Evolutionary conservation across 1,139 yeast genomes (phyloP).

Genomic region (Eremothecium coryli): DNA sequence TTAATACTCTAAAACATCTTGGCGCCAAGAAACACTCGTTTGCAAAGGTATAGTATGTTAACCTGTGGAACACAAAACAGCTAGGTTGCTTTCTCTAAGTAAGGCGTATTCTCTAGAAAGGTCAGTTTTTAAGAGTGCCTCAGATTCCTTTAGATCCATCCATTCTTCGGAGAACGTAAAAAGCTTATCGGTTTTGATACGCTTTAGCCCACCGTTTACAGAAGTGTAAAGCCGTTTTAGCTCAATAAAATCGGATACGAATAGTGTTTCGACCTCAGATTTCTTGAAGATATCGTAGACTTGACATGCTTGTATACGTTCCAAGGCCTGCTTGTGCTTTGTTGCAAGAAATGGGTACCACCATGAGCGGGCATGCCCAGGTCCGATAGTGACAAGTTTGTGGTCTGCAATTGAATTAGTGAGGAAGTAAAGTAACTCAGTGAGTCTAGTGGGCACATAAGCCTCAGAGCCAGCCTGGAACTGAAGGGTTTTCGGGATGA

Average conservation of each 20-base stretch:
- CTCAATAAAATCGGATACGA: slow-evolving; percentile 19
- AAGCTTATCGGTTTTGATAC: slow-evolving; percentile 17
- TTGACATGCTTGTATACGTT: slow-evolving; percentile 7
- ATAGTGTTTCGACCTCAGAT: slow-evolving; percentile 8
- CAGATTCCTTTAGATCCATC: slow-evolving; percentile 12
- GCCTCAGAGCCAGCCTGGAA: slow-evolving; percentile 8
- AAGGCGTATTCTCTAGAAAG: slow-evolving; percentile 1
- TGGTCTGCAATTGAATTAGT: slow-evolving; percentile 21
- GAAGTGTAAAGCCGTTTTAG: slow-evolving; percentile 17
- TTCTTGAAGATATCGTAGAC: slow-evolving; percentile 5
- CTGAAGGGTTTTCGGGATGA: slow-evolving; percentile 1
- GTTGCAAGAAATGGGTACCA: slow-evolving; percentile 7
- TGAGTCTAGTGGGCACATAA: slow-evolving; percentile 24
- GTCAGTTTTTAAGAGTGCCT: slow-evolving; percentile 2
- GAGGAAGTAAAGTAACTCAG: slow-evolving; percentile 20
- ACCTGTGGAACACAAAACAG: no score
- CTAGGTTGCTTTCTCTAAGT: no score
- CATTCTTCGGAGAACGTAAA: slow-evolving; percentile 21
- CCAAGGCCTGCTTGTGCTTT: slow-evolving; percentile 6
- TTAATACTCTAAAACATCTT: no score
- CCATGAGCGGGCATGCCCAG: slow-evolving; percentile 13
- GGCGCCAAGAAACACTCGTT: no score
- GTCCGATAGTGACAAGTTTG: slow-evolving; percentile 23
- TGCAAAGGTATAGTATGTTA: no score
- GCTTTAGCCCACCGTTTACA: slow-evolving; percentile 14